Percentiles rank a stretch among this genome's conserved stretches.
phyloP scores from a whole-genome alignment of 2,329 filamentous ascomycete species.

The Aspergillus fischeri region DNA sequence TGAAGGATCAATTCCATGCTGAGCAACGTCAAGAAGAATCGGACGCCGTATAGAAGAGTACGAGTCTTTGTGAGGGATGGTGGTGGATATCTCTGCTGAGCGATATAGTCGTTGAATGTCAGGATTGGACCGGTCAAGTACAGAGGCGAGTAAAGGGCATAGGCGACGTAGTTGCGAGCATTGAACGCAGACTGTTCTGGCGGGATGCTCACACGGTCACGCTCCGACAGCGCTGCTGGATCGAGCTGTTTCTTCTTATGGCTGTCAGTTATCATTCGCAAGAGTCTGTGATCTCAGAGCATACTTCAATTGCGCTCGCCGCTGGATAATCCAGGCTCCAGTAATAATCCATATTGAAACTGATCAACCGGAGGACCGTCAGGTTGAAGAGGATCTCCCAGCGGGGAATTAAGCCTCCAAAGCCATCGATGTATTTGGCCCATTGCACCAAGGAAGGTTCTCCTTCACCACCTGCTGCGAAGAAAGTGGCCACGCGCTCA shows the following conservation, averaged over 20 bases:
- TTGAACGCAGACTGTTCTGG: slow-evolving; percentile 66
- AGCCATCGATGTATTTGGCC: slow-evolving; percentile 70
- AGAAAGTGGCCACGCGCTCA: slow-evolving; percentile 56
- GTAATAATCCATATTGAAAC: slow-evolving; percentile 95
- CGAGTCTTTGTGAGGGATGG: slow-evolving; percentile 66
- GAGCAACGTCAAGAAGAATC: slow-evolving; percentile 74
- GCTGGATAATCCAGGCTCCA: slow-evolving; percentile 71
- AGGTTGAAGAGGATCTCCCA: slow-evolving; percentile 99
- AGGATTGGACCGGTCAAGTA: slow-evolving; percentile 91
- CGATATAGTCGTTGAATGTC: slow-evolving; percentile 97
- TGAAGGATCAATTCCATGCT: slow-evolving; percentile 90
- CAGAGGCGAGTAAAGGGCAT: slow-evolving; percentile 84
- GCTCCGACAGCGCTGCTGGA: slow-evolving; percentile 78
- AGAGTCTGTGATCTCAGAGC: neutral
- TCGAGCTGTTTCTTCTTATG: slow-evolving; percentile 98
- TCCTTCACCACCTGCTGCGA: slow-evolving; percentile 34
- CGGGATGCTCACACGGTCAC: slow-evolving; percentile 75
- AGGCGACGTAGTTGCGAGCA: slow-evolving; percentile 85
- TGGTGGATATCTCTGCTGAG: slow-evolving; percentile 71
- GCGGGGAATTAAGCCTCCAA: slow-evolving; percentile 76
- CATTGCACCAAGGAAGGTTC: slow-evolving; percentile 52
- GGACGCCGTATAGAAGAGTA: slow-evolving; percentile 75
- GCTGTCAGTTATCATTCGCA: slow-evolving; percentile 22
- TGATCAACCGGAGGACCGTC: slow-evolving; percentile 85
- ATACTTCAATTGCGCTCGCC: slow-evolving; percentile 74